Evolutionary conservation across 129 eudicot genomes (phyloP).

Genomic region (Artemisia argyi): DNA sequence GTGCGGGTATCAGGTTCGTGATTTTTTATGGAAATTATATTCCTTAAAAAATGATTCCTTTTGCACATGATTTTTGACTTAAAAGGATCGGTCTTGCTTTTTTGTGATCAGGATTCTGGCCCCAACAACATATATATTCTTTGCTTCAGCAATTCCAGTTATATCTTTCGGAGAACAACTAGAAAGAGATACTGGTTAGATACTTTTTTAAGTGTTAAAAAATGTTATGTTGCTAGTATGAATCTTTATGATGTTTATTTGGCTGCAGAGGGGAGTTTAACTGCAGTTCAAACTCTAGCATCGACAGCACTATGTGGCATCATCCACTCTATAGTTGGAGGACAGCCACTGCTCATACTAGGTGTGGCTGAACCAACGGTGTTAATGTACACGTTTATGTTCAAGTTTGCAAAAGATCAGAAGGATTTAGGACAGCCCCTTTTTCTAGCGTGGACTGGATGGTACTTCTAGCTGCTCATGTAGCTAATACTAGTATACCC

Average conservation of each 20-base stretch:
- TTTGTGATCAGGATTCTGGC: conserved; percentile 76
- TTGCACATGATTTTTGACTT: conserved; percentile 17
- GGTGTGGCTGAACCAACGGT: conserved; percentile 99
- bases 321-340: conserved; percentile 90
- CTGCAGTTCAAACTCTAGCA: conserved; percentile 96
- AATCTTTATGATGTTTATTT: conserved; percentile 13
- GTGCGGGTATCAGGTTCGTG: conserved; percentile 87
- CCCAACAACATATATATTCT: conserved; percentile 97
- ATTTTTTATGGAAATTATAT: conserved; percentile 1
- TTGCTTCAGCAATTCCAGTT: conserved; percentile 98
- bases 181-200: conserved; percentile 82
- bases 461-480: conserved; percentile 52
- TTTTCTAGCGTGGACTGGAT: conserved; percentile 94
- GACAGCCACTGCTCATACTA: conserved; percentile 90
- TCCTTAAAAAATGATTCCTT: background rate
- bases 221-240: conserved; percentile 8
- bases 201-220: conserved; percentile 10
- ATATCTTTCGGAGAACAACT: conserved; percentile 98
- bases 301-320: conserved; percentile 94
- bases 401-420: conserved; percentile 83
- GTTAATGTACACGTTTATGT: conserved; percentile 96
- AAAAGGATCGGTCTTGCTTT: conserved; percentile 9
- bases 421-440: conserved; percentile 85
- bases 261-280: conserved; percentile 72
- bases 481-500: conserved; percentile 22